Evolutionary conservation across 148 eudicot genomes (phyloP).

Genomic region (Dianthus caryophyllus): DNA sequence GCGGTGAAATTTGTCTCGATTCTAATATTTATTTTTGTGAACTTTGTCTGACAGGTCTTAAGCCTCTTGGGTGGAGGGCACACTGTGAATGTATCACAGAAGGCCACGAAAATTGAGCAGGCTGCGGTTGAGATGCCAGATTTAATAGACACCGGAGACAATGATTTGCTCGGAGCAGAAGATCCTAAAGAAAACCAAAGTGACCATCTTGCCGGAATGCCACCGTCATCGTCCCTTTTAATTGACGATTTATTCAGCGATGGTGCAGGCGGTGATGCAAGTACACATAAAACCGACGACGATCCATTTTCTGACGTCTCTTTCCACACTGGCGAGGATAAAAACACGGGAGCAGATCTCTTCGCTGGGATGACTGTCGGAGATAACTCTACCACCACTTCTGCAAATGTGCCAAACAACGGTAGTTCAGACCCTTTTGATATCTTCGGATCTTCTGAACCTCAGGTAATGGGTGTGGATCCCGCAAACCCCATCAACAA

Average conservation of each 20-base stretch:
- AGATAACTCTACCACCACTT: constrained; percentile 35
- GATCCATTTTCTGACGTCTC: constrained; percentile 96
- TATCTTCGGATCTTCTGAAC: constrained; percentile 55
- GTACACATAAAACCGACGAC: constrained; percentile 49
- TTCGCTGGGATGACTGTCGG: constrained; percentile 72
- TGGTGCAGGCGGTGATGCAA: constrained; percentile 31
- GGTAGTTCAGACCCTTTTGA: constrained; percentile 48
- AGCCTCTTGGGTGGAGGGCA: constrained; percentile 61
- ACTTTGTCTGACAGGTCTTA: constrained; percentile 53
- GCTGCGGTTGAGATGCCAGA: constrained; percentile 62
- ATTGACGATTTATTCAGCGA: constrained; percentile 80
- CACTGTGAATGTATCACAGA: constrained; percentile 38
- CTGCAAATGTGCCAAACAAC: constrained; percentile 25
- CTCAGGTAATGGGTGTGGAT: constrained; percentile 28
- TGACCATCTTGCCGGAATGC: constrained; percentile 30
- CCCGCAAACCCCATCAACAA: constrained; percentile 34
- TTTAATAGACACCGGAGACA: constrained; percentile 72
- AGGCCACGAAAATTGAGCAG: constrained; percentile 34
- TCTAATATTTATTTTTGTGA: no score
- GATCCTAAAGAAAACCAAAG: constrained; percentile 32
- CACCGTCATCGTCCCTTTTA: constrained; percentile 38
- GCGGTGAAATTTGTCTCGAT: no score
- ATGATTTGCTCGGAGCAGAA: constrained; percentile 47
- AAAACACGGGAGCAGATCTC: constrained; percentile 50
- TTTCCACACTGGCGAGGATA: constrained; percentile 48